Evolutionary conservation across 2,329 filamentous ascomycete genomes (phyloP).

Genomic region (Arachnopeziza araneosa): DNA sequence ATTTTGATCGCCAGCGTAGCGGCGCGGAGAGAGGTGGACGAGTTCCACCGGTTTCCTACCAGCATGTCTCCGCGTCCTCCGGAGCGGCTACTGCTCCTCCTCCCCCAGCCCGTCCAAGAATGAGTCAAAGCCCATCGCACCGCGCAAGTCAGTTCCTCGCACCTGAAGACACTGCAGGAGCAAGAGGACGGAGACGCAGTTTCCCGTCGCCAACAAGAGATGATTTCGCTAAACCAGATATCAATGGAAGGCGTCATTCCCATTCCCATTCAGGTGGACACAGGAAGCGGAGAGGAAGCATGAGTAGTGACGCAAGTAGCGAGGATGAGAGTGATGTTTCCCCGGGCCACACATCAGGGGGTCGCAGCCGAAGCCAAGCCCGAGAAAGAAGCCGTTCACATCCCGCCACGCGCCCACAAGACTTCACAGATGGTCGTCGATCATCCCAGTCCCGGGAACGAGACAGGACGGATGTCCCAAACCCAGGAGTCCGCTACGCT

Average conservation of each 20-base stretch:
- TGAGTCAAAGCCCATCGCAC: constrained; percentile 25
- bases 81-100: background rate
- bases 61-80: constrained; percentile 10
- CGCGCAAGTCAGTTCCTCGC: constrained; percentile 37
- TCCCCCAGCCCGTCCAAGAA: constrained; percentile 19
- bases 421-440: background rate
- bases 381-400: constrained; percentile 3
- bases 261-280: constrained; percentile 32
- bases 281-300: constrained; percentile 23
- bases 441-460: background rate
- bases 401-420: background rate
- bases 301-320: constrained; percentile 19
- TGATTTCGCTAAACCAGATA: constrained; percentile 7
- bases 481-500: background rate
- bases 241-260: constrained; percentile 40
- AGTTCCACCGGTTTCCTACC: constrained; percentile 7
- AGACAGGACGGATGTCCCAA: background rate
- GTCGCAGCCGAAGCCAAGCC: no score
- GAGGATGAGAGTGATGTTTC: constrained; percentile 9
- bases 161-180: constrained; percentile 30
- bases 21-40: constrained; percentile 1
- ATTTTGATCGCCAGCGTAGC: constrained; percentile 11
- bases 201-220: constrained; percentile 21
- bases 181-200: constrained; percentile 23
- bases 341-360: background rate